These are phyloP conservation scores for Clavispora phyllophila DNA, from an alignment of 805 yeast genomes.

Conservation along the genomic window DNA sequence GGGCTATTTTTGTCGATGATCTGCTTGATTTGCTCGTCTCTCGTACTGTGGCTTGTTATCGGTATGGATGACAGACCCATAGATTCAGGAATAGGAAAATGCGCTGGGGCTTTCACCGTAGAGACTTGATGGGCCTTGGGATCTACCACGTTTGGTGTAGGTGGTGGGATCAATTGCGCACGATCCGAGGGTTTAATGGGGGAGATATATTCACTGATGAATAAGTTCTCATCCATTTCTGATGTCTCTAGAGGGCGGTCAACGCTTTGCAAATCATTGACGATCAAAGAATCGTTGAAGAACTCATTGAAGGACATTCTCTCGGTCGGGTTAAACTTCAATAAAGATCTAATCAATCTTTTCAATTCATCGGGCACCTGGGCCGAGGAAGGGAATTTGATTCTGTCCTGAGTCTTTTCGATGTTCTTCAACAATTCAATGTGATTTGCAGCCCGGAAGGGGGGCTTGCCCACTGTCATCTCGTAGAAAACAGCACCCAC, in stretches of 20 bases:
- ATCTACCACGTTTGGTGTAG: neutral
- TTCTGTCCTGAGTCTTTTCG: conserved; percentile 73
- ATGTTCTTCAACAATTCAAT: conserved; percentile 83
- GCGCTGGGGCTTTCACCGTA: no score
- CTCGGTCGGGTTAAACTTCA: conserved; percentile 81
- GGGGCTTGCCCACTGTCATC: conserved; percentile 95
- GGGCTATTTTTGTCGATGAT: conserved; percentile 42
- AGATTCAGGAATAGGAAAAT: neutral
- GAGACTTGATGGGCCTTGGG: neutral
- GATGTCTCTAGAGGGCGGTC: conserved; percentile 62
- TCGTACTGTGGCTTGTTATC: conserved; percentile 5
- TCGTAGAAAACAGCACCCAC: conserved; percentile 95
- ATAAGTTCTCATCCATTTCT: conserved; percentile 70
- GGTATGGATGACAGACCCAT: neutral
- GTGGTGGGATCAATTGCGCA: conserved; percentile 16
- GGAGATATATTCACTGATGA: conserved; percentile 75
- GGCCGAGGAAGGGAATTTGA: conserved; percentile 67
- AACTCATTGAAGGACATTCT: conserved; percentile 87
- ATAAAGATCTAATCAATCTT: conserved; percentile 64
- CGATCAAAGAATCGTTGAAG: conserved; percentile 67
- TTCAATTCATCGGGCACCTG: conserved; percentile 63
- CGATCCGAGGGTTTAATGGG: conserved; percentile 29
- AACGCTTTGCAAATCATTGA: conserved; percentile 45
- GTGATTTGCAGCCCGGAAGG: conserved; percentile 90
- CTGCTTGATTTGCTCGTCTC: conserved; percentile 44